Base-by-base conservation (phyloP, 192 early-diverging fungal species). In the Backusella morwellensis region DNA sequence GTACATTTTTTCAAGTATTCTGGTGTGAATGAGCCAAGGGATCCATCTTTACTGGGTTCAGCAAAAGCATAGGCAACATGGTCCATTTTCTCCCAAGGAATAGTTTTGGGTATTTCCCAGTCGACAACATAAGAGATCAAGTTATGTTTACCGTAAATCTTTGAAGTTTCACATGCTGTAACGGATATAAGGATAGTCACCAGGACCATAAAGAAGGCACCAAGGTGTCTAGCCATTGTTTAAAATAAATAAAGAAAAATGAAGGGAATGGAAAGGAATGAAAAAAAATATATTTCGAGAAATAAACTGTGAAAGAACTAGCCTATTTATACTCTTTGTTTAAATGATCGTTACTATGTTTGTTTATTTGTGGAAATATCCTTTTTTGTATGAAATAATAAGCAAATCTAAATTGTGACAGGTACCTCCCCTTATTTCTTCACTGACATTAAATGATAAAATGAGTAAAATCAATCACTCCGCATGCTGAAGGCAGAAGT, bases 51-150 rank as follows among this genome's bases (percentile, higher is more conserved):
- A 23, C 77, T 66, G 26, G 86, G 79, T 19, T 79, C 68, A 26
- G 80, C 90, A 72, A 90, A 92, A 0, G 91, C 86, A 15, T 90
- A 86, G 63, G 88, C 87, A 71, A 90, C 80, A 80, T 92, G 91
- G 2, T 90, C 91, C 32, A 85, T 81, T 59, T 83, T 87, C 7
- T 36, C 7, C 68, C 70, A 85, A 17, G 79, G 66, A 69, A 85
- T 81, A 38, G 52, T 50, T 38, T 72, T 76, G 9, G 82, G 72
- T 6, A 44, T 77, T 72, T 73, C 77, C 77, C 77, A 78, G 17
- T 78, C 77, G 4, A 70, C 68, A 35, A 78, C 70, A 66, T 78
- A 78, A 23, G 70, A 54, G 2, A 70, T 44, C 6, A 78, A 41
- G 14, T 41, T 36, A 21, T 56, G 77, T 17, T 21, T 26, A 17